phyloP scores from a whole-genome alignment of 2,329 filamentous ascomycete species.

The Paracamarosporium sp. region DNA sequence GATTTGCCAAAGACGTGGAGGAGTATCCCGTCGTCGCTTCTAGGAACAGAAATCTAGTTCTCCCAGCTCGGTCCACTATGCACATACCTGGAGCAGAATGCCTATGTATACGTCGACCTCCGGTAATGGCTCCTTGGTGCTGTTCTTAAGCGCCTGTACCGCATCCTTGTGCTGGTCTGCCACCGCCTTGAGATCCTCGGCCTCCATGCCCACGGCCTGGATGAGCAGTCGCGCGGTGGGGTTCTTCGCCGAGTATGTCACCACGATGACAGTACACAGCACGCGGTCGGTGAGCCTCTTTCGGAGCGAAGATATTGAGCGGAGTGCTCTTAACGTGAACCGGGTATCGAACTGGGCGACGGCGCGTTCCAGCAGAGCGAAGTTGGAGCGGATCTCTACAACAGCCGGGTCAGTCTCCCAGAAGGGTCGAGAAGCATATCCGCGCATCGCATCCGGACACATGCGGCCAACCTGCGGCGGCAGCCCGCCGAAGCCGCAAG shows the following conservation, averaged over 20 bases:
- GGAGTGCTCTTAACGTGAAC: slow-evolving; percentile 91
- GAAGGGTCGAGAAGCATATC: not conserved
- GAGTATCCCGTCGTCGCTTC: not conserved
- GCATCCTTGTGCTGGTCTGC: slow-evolving; percentile 70
- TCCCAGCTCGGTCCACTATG: not conserved
- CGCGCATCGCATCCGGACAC: slow-evolving; percentile 33
- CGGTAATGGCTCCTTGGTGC: slow-evolving; percentile 76
- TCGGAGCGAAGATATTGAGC: slow-evolving; percentile 93
- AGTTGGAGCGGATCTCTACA: slow-evolving; percentile 93
- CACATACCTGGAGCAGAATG: slow-evolving; percentile 65
- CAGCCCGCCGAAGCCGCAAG: slow-evolving; percentile 28
- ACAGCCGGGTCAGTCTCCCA: slow-evolving; percentile 37
- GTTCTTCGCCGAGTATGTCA: slow-evolving; percentile 76
- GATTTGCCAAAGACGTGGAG: not conserved
- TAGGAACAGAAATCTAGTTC: not conserved
- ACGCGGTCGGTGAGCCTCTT: slow-evolving; percentile 87
- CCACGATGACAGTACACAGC: slow-evolving; percentile 78
- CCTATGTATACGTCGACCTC: slow-evolving; percentile 90
- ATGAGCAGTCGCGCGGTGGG: slow-evolving; percentile 74
- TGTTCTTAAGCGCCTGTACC: slow-evolving; percentile 62
- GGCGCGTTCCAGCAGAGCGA: slow-evolving; percentile 87
- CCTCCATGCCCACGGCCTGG: slow-evolving; percentile 70
- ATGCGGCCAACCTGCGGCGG: slow-evolving; percentile 30
- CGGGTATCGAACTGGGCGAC: slow-evolving; percentile 92
- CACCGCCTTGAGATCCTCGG: slow-evolving; percentile 66